Evolutionary conservation across 2,329 filamentous ascomycete species (phyloP).

Genomic region (Cylindrodendrum hubeiense): DNA sequence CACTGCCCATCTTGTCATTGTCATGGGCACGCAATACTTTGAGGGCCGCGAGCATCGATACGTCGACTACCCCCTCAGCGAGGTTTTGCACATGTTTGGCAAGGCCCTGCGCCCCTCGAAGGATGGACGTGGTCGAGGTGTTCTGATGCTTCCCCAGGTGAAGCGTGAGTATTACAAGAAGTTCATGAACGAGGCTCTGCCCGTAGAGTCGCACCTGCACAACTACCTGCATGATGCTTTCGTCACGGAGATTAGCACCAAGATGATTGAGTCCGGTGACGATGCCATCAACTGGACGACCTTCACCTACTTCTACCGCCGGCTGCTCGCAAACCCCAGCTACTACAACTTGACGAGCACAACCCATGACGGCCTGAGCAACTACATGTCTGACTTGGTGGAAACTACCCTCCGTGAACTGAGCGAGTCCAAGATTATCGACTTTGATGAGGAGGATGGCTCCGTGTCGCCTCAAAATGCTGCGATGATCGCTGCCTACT

Average conservation of each 20-base stretch:
- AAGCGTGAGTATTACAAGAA: conserved; percentile 99
- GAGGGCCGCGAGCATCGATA: conserved; percentile 97
- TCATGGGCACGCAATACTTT: conserved; percentile 98
- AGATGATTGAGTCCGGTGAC: conserved; percentile 94
- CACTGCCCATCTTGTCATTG: conserved; percentile 89
- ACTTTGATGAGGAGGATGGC: conserved; percentile 94
- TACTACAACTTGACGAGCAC: conserved; percentile 93
- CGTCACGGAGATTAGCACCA: conserved; percentile 95
- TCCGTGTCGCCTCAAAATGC: conserved; percentile 90
- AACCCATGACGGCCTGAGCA: conserved; percentile 92
- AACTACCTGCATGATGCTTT: conserved; percentile 95
- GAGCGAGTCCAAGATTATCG: conserved; percentile 92
- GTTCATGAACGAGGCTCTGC: conserved; percentile 95
- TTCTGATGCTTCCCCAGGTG: conserved; percentile 95
- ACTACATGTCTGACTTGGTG: conserved; percentile 93
- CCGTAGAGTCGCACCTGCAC: conserved; percentile 94
- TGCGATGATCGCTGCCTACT: conserved; percentile 98
- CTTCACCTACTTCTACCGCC: conserved; percentile 97
- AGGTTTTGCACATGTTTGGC: conserved; percentile 98
- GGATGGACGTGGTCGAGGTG: conserved; percentile 86
- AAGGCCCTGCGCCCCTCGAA: conserved; percentile 84
- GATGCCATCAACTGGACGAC: conserved; percentile 99
- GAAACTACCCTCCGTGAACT: conserved; percentile 93
- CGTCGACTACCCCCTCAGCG: conserved; percentile 93
- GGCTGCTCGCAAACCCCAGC: conserved; percentile 93